phyloP scores from a whole-genome alignment of 352 stramenopile species.

The Phytopythium litorale region DNA sequence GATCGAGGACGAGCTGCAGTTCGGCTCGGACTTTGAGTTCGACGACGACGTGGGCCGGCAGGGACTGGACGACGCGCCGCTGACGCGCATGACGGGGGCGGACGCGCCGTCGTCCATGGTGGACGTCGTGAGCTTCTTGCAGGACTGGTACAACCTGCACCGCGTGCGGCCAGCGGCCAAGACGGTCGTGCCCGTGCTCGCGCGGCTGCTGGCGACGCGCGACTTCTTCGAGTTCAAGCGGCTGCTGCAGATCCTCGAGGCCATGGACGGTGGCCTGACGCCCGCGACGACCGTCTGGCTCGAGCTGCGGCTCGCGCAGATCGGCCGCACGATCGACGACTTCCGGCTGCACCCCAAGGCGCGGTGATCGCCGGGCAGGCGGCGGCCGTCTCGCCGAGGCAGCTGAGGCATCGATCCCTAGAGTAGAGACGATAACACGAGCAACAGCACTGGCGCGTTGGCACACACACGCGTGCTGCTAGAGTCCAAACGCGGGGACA shows the following conservation, averaged over 20 bases:
- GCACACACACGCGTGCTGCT: background rate
- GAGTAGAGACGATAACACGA: background rate
- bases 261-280: slow-evolving; percentile 66
- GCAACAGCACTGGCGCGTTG: background rate
- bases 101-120: slow-evolving; percentile 41
- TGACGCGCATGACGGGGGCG: slow-evolving; percentile 28
- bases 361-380: background rate
- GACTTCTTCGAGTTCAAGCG: slow-evolving; percentile 62
- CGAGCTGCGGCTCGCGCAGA: slow-evolving; percentile 49
- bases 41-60: slow-evolving; percentile 30
- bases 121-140: slow-evolving; percentile 71
- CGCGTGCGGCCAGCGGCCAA: slow-evolving; percentile 60
- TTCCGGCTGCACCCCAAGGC: slow-evolving; percentile 32
- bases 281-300: slow-evolving; percentile 70
- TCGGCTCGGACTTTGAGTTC: slow-evolving; percentile 31
- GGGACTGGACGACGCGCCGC: slow-evolving; percentile 16
- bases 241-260: slow-evolving; percentile 71
- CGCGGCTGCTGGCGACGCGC: slow-evolving; percentile 41
- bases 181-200: slow-evolving; percentile 71
- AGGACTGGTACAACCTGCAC: slow-evolving; percentile 86
- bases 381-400: background rate
- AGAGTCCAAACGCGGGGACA: background rate
- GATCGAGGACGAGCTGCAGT: slow-evolving; percentile 43
- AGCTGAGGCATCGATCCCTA: background rate
- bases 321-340: slow-evolving; percentile 59